Evolutionary conservation across 805 yeast species (phyloP), one percentile per base, ranked within the genome.

Genomic region (Danielozyma ontarioensis): DNA sequence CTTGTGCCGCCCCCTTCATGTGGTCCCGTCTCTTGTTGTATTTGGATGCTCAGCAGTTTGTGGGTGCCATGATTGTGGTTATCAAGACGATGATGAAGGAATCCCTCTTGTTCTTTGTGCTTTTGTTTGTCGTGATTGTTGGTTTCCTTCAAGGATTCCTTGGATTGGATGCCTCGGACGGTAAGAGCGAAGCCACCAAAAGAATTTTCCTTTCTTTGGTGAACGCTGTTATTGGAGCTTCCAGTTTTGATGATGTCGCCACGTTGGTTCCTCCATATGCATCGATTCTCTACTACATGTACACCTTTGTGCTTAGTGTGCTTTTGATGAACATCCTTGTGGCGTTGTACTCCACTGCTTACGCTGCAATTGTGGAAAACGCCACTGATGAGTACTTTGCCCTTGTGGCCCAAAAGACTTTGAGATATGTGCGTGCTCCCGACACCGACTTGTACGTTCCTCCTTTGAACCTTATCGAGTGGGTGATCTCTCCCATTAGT

Each of bases 41-140:
- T 57, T 68, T 86, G 46, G 96, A 87, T 52, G 82, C 89, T 8
- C 78, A 79, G 43, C 73, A 74, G 45, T 86, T 87, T 55, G 84
- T 86, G 31, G 96, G 96, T 26, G 85, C 88, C 2, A 83, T 87
- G 87, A 73, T 87, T 41, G 90, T 87, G 18, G 90, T 87, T 4
- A 62, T 84, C 31, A 84, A 84, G 49, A 80, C 80, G 36, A 82
- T 87, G 86, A 80, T 87, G 85, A 78, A 81, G 46, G 96, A 87
- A 55, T 81, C 93, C 2, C 54, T 84, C n/a, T 69, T 86, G 11
- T 87, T 87, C 62, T 87, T 87, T 51, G 82, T 84, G 28, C 61
- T 87, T 43, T 64, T 87, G 35, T 62, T 72, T 6, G 74, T 86
- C 36, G 78, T 87, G 24, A 78, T 82, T 40, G 53, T 82, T 31